These are phyloP conservation scores for Begonia masoniana DNA, from an alignment of 306 rosid genomes.

Conservation along the genomic window DNA sequence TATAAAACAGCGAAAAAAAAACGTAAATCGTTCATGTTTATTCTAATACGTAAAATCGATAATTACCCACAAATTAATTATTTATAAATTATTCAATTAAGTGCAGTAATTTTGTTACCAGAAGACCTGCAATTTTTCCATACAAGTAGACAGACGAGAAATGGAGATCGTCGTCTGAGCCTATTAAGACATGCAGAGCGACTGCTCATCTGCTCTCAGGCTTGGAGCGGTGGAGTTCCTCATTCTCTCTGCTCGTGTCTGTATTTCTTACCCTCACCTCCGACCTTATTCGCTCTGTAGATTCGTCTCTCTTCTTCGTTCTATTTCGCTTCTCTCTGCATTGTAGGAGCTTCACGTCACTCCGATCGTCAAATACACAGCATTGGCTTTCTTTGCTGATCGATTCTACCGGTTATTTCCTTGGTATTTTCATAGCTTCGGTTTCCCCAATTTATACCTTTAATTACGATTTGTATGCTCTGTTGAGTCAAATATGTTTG, in stretches of 20 bases:
- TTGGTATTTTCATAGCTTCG: slow-evolving; percentile 16
- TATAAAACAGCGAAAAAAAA: too few species aligned
- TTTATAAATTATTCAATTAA: too few species aligned
- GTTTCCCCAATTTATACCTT: neutral
- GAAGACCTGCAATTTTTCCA: too few species aligned
- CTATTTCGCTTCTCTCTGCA: neutral
- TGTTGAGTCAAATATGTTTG: neutral
- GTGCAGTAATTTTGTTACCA: too few species aligned
- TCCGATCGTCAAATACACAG: slow-evolving; percentile 61
- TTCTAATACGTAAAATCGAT: too few species aligned
- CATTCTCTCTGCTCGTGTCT: slow-evolving; percentile 48
- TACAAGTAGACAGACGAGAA: too few species aligned
- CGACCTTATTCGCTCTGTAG: neutral
- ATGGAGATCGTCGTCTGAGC: too few species aligned
- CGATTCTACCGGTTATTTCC: slow-evolving; percentile 42
- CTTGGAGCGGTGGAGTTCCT: slow-evolving; percentile 36
- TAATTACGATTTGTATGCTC: neutral
- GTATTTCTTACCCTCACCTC: neutral
- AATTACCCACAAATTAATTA: too few species aligned
- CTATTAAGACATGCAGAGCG: slow-evolving; percentile 10
- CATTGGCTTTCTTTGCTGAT: slow-evolving; percentile 55
- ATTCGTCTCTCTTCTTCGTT: neutral
- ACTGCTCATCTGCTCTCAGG: slow-evolving; percentile 19
- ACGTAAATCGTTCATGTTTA: too few species aligned
- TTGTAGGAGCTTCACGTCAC: slow-evolving; percentile 32